Evolutionary conservation across 768 basidiomycete species (phyloP).

Genomic region (Phanerochaete carnosa): DNA sequence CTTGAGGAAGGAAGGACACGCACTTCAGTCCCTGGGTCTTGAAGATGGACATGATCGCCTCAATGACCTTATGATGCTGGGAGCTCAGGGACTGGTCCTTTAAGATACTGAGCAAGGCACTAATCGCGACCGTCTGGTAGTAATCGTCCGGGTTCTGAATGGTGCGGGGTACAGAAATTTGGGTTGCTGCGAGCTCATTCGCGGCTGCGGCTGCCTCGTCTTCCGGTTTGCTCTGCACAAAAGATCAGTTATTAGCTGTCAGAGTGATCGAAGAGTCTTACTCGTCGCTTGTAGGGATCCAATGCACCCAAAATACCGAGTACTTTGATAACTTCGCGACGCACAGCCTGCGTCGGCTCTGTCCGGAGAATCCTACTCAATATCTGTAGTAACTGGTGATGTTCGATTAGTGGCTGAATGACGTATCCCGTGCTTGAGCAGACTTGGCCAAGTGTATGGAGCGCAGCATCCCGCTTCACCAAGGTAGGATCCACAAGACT

Average conservation of each 20-base stretch:
- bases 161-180: slow-evolving; percentile 64
- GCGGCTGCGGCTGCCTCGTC: slow-evolving; percentile 62
- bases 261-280: slow-evolving; percentile 24
- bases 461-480: slow-evolving; percentile 88
- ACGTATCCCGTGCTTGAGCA: slow-evolving; percentile 96
- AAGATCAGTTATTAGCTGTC: background rate
- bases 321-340: slow-evolving; percentile 91
- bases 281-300: slow-evolving; percentile 95
- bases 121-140: slow-evolving; percentile 95
- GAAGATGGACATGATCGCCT: slow-evolving; percentile 98
- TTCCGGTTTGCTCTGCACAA: slow-evolving; percentile 49
- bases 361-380: slow-evolving; percentile 83
- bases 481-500: slow-evolving; percentile 88
- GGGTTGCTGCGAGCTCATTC: slow-evolving; percentile 49
- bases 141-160: slow-evolving; percentile 84
- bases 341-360: slow-evolving; percentile 65
- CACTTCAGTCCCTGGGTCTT: slow-evolving; percentile 97
- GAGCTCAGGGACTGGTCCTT: slow-evolving; percentile 84
- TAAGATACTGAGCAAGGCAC: slow-evolving; percentile 78
- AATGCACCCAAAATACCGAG: slow-evolving; percentile 94
- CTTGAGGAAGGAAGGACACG: slow-evolving; percentile 92
- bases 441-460: slow-evolving; percentile 92
- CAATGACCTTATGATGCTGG: slow-evolving; percentile 91
- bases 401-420: slow-evolving; percentile 83
- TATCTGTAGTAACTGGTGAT: slow-evolving; percentile 86